A percentile compares a stretch with the other conserved stretches of the same genome.
Conservation (phyloP, 208 protist genomes). For the Trypanosomatidae sp. region DNA sequence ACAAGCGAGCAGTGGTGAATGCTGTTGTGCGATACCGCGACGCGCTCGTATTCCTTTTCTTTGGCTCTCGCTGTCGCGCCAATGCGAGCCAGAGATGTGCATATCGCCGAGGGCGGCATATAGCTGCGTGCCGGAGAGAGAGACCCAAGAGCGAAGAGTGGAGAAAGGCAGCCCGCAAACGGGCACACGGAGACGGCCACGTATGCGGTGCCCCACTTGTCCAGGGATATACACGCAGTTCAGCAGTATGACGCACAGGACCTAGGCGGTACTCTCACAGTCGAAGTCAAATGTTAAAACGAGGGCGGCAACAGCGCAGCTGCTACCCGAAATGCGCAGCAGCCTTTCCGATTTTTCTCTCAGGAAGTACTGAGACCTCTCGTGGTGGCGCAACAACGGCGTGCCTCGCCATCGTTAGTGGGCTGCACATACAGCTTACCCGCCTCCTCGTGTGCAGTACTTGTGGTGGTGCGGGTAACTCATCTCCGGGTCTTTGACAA, state of each 20-base stretch:
- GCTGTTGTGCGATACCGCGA: background rate
- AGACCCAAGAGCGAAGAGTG: background rate
- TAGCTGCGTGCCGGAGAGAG: background rate
- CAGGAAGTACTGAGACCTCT: slow-evolving; percentile 47
- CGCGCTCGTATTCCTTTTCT: background rate
- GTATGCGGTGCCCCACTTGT: background rate
- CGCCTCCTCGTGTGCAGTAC: slow-evolving; percentile 18
- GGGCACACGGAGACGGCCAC: slow-evolving; percentile 3
- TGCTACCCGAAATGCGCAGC: no score
- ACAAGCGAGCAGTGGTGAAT: background rate
- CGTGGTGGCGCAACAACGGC: slow-evolving; percentile 24
- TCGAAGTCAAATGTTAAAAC: background rate
- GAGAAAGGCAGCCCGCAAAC: slow-evolving; percentile 4
- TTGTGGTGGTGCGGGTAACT: slow-evolving; percentile 35
- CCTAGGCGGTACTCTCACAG: background rate
- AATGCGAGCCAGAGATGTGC: background rate
- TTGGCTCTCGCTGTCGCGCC: background rate
- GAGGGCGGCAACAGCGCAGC: background rate
- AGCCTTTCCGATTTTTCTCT: no score
- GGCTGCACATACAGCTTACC: slow-evolving; percentile 33
- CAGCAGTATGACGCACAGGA: background rate
- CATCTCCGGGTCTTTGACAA: slow-evolving; percentile 32
- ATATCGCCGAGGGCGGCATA: background rate
- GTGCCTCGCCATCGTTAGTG: slow-evolving; percentile 25
- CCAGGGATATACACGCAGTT: background rate